These are phyloP conservation scores for Ploettnerulaceae sp. DNA, from an alignment of 2,329 filamentous ascomycete species.

Conservation along the genomic window DNA sequence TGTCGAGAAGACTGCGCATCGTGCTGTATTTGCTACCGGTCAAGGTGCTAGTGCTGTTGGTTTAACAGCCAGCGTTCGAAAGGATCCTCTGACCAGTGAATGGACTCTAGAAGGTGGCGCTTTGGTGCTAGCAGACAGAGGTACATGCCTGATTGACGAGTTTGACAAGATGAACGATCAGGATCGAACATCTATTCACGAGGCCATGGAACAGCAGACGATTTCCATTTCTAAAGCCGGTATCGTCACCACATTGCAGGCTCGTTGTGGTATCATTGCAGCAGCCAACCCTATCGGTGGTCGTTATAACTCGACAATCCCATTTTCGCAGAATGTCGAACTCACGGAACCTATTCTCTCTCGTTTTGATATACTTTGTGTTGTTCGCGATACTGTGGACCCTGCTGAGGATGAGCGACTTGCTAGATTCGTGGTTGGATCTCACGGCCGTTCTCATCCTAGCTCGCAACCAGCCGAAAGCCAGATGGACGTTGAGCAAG, in stretches of 20 bases:
- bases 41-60: conserved; percentile 96
- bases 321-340: conserved; percentile 94
- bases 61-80: conserved; percentile 92
- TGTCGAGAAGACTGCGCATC: conserved; percentile 93
- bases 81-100: conserved; percentile 90
- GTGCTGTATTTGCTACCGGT: conserved; percentile 94
- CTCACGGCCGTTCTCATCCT: conserved; percentile 86
- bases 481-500: conserved; percentile 60
- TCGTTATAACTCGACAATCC: conserved; percentile 92
- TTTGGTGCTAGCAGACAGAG: conserved; percentile 88
- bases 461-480: conserved; percentile 44
- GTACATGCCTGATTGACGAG: conserved; percentile 94
- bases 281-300: conserved; percentile 95
- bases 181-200: conserved; percentile 95
- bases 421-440: conserved; percentile 90
- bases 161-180: conserved; percentile 99
- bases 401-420: conserved; percentile 88
- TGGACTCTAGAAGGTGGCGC: conserved; percentile 98
- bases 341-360: conserved; percentile 95
- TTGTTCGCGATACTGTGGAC: conserved; percentile 92
- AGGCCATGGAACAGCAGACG: conserved; percentile 99
- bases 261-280: conserved; percentile 91
- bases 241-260: conserved; percentile 95
- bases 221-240: conserved; percentile 98
- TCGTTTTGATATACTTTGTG: conserved; percentile 95